These are phyloP conservation scores for Clarireedia paspali DNA, from an alignment of 2,329 filamentous ascomycete genomes.

Conservation along the genomic window DNA sequence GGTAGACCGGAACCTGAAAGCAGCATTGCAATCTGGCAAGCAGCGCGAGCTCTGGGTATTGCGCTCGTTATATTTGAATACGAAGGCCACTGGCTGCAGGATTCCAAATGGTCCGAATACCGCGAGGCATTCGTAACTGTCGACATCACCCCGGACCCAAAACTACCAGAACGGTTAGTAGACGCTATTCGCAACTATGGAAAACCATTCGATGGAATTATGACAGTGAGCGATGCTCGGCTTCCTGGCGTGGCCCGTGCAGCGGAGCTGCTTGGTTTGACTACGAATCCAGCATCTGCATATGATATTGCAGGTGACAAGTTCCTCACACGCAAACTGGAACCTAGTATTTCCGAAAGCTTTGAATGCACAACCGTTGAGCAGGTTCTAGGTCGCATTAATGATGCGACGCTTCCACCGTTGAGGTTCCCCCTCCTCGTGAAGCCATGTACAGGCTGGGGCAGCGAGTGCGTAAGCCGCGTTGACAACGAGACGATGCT, in stretches of 20 bases:
- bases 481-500: constrained; percentile 18
- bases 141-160: constrained; percentile 20
- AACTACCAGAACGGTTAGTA: constrained; percentile 27
- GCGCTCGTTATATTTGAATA: no score
- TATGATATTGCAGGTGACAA: constrained; percentile 30
- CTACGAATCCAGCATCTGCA: constrained; percentile 26
- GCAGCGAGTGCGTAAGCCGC: neutral
- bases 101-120: neutral
- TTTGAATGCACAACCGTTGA: neutral
- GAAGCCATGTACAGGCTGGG: constrained; percentile 4
- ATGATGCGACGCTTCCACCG: neutral
- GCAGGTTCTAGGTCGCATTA: constrained; percentile 2
- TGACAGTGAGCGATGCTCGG: constrained; percentile 30
- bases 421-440: constrained; percentile 15
- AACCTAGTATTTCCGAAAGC: neutral
- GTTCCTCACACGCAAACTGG: constrained; percentile 17
- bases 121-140: constrained; percentile 30
- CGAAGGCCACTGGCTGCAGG: no score
- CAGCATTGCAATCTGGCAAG: no score
- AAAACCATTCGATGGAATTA: constrained; percentile 30
- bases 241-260: constrained; percentile 27
- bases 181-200: constrained; percentile 23
- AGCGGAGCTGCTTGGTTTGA: constrained; percentile 27
- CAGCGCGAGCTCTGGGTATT: no score
- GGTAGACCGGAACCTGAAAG: no score